Conservation (phyloP, 306 rosid genomes). For the Prunus kanzakura region DNA sequence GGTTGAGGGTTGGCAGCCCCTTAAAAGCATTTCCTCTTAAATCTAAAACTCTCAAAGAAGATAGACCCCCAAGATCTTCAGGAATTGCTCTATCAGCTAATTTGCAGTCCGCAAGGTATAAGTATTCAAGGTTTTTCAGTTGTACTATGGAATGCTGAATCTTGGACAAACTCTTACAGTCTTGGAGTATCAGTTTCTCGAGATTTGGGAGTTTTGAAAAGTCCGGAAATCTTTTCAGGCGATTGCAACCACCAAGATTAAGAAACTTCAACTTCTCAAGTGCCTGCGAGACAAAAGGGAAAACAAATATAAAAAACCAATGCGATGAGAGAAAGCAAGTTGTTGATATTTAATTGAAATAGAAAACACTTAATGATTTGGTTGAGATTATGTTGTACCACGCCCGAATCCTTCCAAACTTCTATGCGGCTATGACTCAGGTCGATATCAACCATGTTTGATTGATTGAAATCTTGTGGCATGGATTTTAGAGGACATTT, state of each 20-base stretch:
- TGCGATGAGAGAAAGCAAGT: not conserved
- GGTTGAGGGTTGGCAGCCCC: not conserved
- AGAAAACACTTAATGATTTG: not conserved
- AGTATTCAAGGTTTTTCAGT: not conserved
- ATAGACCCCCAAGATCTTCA: not conserved
- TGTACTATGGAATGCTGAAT: slow-evolving; percentile 33
- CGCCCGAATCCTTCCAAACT: slow-evolving; percentile 26
- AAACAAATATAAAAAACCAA: not conserved
- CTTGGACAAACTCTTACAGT: slow-evolving; percentile 22
- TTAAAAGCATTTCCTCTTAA: not conserved
- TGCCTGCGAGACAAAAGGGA: not conserved
- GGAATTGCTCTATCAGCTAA: not conserved
- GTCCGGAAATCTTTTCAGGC: slow-evolving; percentile 29
- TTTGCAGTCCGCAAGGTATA: not conserved
- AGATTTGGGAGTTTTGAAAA: slow-evolving; percentile 41
- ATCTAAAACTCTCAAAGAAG: not conserved
- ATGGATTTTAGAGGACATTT: not conserved
- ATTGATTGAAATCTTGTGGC: not conserved
- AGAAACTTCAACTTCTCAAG: slow-evolving; percentile 1
- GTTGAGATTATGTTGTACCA: slow-evolving; percentile 17
- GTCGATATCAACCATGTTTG: slow-evolving; percentile 26
- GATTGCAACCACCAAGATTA: slow-evolving; percentile 36
- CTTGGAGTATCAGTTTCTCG: slow-evolving; percentile 26
- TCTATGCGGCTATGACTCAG: slow-evolving; percentile 23
- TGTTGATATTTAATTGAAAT: not conserved